Evolutionary conservation across 495 filamentous ascomycete species (phyloP), one percentile per base, ranked within the genome.

Genomic region (Lentithecium fluviatile): DNA sequence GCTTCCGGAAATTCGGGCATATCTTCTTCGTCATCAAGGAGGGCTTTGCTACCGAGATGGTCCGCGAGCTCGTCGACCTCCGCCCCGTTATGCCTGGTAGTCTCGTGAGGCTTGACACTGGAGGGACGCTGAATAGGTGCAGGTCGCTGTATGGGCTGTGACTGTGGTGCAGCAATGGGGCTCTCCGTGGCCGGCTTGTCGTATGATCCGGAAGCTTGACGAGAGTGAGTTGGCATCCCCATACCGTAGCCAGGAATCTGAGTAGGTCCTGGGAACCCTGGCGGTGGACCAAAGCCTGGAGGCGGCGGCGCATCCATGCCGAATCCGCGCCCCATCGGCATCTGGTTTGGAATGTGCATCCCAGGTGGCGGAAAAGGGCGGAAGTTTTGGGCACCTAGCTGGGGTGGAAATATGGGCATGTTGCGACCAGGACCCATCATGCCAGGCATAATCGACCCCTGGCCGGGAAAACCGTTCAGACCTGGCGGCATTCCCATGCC

Each of bases 1-100:
- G 68, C 49, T 74, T 11, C 76, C 73, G 17, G 77, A 64, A 48
- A 79, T 72, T 23, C 59, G 6, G 42, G 49, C 17, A 63, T 29
- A 48, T 79, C 80, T 58, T 90, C 84, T 17, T 78, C 81, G 69
- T 95, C 91, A 66, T 95, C 92, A 37, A 97, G 78, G n/a, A 98
- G 77, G 8, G 92, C 93, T 71, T 87, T 91, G 74, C 93, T 96
- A 10, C 94, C 95, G n/a, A 98, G 80, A 70, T 92, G 90, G 49
- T 85, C 81, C 56, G 83, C 88, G 45, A 95, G 76, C 52, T 91
- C 84, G 54, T 96, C 90, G 36, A 88, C 67, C 54, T 88, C 82
- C 13, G 65, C 64, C 42, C 49, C 66, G 74, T 45, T 42, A 17
- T 40, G 53, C 46, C 74, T 77, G 38, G 76, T 72, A 20, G 80